Evolutionary conservation across 2,329 filamentous ascomycete genomes (phyloP).

Genomic region (Cytospora chrysosperma): DNA sequence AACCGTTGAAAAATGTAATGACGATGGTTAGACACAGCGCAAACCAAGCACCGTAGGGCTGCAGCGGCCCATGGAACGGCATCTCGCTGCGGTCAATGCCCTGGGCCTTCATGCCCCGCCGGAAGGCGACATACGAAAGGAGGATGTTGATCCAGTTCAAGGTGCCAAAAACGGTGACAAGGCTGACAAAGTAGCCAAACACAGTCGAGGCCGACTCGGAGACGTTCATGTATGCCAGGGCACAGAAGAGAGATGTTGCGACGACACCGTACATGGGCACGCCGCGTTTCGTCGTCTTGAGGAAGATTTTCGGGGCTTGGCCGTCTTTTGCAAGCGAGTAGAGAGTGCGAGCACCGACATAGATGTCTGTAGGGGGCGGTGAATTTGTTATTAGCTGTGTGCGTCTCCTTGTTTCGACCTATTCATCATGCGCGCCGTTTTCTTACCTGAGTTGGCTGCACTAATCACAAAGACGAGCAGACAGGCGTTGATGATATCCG

Average conservation of each 20-base stretch:
- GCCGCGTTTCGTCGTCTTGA: slow-evolving; percentile 37
- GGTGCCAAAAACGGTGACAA: slow-evolving; percentile 44
- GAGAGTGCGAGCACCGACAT: slow-evolving; percentile 41
- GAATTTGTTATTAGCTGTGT: no score
- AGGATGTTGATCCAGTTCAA: slow-evolving; percentile 45
- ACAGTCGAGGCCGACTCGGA: slow-evolving; percentile 37
- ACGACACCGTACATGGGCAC: slow-evolving; percentile 42
- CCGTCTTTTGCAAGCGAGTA: slow-evolving; percentile 41
- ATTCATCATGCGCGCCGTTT: no score
- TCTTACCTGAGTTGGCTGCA: slow-evolving; percentile 62
- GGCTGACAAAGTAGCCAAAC: slow-evolving; percentile 43
- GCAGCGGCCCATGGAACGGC: slow-evolving; percentile 39
- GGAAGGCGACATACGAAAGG: slow-evolving; percentile 40
- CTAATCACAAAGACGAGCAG: slow-evolving; percentile 58
- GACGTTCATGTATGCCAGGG: slow-evolving; percentile 42
- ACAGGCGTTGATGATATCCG: slow-evolving; percentile 60
- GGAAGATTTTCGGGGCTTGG: slow-evolving; percentile 39
- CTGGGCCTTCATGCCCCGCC: slow-evolving; percentile 29
- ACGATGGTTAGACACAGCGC: slow-evolving; percentile 34
- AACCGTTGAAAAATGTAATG: slow-evolving; percentile 61
- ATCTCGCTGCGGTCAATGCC: slow-evolving; percentile 33
- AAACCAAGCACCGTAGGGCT: slow-evolving; percentile 41
- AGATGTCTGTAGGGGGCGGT: no score
- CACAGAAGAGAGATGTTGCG: slow-evolving; percentile 37
- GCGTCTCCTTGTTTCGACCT: no score